phyloP scores from a whole-genome alignment of 441 rosid genomes.

The Pelargonium cotyledonis region DNA sequence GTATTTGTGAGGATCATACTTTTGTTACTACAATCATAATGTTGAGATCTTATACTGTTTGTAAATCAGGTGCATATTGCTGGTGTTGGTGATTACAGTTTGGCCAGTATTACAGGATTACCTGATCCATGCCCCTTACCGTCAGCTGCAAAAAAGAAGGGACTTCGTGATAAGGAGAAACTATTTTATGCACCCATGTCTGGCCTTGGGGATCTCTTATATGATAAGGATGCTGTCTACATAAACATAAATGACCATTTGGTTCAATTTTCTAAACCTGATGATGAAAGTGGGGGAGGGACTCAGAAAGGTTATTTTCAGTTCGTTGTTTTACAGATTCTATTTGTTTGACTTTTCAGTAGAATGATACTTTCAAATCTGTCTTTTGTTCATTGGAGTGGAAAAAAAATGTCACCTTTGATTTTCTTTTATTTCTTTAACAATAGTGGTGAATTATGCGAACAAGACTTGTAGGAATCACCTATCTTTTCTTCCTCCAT shows the following conservation, averaged over 20 bases:
- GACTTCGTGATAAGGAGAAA: slow-evolving; percentile 80
- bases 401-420: background rate
- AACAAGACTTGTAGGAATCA: background rate
- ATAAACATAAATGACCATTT: slow-evolving; percentile 82
- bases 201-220: slow-evolving; percentile 83
- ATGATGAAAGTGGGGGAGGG: slow-evolving; percentile 44
- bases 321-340: slow-evolving; percentile 7
- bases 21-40: background rate
- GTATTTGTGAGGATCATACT: background rate
- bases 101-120: slow-evolving; percentile 69
- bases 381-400: slow-evolving; percentile 3
- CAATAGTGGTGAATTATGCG: background rate
- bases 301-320: slow-evolving; percentile 45
- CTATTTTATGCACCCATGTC: slow-evolving; percentile 96
- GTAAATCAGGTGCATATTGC: slow-evolving; percentile 80
- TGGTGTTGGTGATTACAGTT: slow-evolving; percentile 84
- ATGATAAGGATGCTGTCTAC: slow-evolving; percentile 95
- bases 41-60: slow-evolving; percentile 16
- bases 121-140: slow-evolving; percentile 93
- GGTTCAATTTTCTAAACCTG: slow-evolving; percentile 74
- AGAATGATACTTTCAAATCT: slow-evolving; percentile 3
- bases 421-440: background rate
- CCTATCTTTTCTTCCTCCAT: background rate
- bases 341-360: background rate
- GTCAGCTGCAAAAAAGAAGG: slow-evolving; percentile 80